phyloP scores from a whole-genome alignment of 108 stramenopile species.

The Stephanodiscus triporus region DNA sequence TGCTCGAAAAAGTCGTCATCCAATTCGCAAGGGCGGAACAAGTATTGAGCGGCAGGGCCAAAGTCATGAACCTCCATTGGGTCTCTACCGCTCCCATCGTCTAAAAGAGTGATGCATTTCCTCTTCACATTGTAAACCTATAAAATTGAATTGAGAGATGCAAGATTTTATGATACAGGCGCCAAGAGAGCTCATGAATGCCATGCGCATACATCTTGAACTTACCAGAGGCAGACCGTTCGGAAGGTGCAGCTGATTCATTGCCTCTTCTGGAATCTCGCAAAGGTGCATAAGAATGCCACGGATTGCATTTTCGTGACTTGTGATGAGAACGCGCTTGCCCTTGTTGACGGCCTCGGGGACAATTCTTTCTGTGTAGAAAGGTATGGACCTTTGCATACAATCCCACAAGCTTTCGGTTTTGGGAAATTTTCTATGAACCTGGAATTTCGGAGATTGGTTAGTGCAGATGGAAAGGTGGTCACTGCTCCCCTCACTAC shows the following conservation, averaged over 20 bases:
- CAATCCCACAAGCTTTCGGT: conserved; percentile 79
- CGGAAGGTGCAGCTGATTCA: conserved; percentile 88
- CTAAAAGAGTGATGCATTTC: conserved; percentile 74
- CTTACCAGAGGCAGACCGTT: conserved; percentile 72
- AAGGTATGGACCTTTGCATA: conserved; percentile 73
- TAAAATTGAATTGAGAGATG: background rate
- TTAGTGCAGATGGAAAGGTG: no score
- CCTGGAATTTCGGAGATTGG: background rate
- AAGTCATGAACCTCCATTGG: conserved; percentile 70
- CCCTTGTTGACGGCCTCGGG: conserved; percentile 82
- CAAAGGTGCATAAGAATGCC: conserved; percentile 94
- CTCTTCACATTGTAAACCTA: conserved; percentile 70
- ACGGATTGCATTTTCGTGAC: conserved; percentile 93
- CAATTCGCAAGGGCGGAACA: conserved; percentile 70
- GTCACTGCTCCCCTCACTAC: no score
- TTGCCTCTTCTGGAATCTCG: conserved; percentile 86
- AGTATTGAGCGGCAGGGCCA: conserved; percentile 73
- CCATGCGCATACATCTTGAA: no score
- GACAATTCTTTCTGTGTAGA: conserved; percentile 74
- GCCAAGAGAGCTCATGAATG: background rate
- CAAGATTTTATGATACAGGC: background rate
- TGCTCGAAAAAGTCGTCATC: conserved; percentile 52
- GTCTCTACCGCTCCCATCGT: conserved; percentile 60
- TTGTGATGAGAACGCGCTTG: conserved; percentile 89
- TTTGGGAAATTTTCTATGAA: conserved; percentile 78